Evolutionary conservation across 129 eudicot species (phyloP).

Genomic region (Flaveria trinervia): DNA sequence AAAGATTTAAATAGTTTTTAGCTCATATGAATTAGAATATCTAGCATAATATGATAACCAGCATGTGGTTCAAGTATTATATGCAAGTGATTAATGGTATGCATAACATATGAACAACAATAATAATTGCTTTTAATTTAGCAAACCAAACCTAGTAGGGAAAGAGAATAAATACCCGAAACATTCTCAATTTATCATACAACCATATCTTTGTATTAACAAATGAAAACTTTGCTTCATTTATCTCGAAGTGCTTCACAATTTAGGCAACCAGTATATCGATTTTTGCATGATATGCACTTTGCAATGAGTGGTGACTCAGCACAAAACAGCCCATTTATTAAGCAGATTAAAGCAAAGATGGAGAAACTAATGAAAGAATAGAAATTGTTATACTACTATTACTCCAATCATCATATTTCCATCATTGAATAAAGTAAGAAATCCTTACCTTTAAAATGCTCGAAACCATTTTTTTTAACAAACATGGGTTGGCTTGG

Average conservation of each 20-base stretch:
- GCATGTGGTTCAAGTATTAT: not conserved
- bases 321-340: not conserved
- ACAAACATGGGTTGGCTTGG: constrained; percentile 44
- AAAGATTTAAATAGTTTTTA: not conserved
- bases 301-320: constrained; percentile 12
- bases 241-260: not conserved
- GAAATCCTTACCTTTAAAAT: constrained; percentile 41
- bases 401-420: not conserved
- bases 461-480: constrained; percentile 44
- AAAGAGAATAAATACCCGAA: constrained; percentile 4
- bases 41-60: constrained; percentile 4
- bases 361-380: constrained; percentile 8
- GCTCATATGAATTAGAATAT: constrained; percentile 3
- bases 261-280: not conserved
- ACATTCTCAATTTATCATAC: constrained; percentile 1
- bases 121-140: constrained; percentile 6
- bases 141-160: constrained; percentile 18
- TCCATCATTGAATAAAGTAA: constrained; percentile 10
- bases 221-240: constrained; percentile 6
- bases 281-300: constrained; percentile 6
- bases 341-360: not conserved
- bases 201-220: constrained; percentile 1
- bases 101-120: not conserved
- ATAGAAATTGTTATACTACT: not conserved
- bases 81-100: constrained; percentile 5